Evolutionary conservation across 2,329 filamentous ascomycete species (phyloP).

Genomic region (Venturia carpophila): DNA sequence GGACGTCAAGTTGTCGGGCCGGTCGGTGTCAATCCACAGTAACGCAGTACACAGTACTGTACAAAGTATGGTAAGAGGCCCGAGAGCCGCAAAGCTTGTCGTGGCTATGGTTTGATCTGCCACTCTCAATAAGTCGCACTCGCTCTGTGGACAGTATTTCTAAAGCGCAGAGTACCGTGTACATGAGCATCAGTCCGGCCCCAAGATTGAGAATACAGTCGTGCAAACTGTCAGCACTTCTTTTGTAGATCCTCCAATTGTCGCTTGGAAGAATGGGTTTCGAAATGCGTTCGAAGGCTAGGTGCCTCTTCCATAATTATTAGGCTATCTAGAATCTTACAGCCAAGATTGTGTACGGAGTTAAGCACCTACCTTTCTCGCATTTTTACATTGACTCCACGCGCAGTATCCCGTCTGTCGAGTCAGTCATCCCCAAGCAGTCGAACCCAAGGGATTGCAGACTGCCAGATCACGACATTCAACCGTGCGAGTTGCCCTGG

Average conservation of each 20-base stretch:
- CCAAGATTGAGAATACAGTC: background rate
- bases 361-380: background rate
- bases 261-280: background rate
- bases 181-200: background rate
- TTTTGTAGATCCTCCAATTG: background rate
- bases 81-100: slow-evolving; percentile 7
- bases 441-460: background rate
- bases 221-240: background rate
- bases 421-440: background rate
- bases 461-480: background rate
- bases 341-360: background rate
- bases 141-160: background rate
- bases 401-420: background rate
- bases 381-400: background rate
- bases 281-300: background rate
- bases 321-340: background rate
- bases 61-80: background rate
- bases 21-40: background rate
- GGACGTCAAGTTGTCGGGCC: background rate
- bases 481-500: background rate
- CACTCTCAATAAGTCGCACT: background rate
- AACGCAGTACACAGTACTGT: too few species aligned
- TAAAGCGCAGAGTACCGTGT: background rate
- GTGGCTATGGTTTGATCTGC: background rate
- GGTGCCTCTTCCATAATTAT: background rate